Evolutionary conservation across 176 grass and related monocot species (phyloP), one percentile per base, ranked within the genome.

Genomic region (Phoenix dactylifera): DNA sequence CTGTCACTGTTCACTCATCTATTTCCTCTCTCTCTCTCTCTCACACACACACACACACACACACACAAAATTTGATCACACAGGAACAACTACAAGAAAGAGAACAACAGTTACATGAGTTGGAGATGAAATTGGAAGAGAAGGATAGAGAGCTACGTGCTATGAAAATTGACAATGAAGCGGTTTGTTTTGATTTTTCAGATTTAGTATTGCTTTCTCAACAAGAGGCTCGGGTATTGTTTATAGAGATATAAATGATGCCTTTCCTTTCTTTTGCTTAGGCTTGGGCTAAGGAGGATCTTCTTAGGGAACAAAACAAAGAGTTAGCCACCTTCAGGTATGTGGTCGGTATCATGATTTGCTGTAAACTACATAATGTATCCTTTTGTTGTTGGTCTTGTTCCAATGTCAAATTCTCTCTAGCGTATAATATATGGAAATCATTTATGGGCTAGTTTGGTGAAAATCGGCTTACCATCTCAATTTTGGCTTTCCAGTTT

Each of bases 271-370:
- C 23, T 61, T 69, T 76, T 68, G 64, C 1, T 52, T 71, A 98
- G 94, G 88, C 80, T 28, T 98, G 94, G 94, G 87, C 94, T 51
- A 98, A 98, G 78, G 87, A 98, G 53, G 94, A 98, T 69, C 81
- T 92, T 71, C 85, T 98, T 26, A 88, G 81, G 74, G 94, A 98
- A 67, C 94, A 98, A 67, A 98, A 89, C 17, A 98, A 98, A 56
- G 88, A 98, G 60, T 64, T 98, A 6, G 82, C 88, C 24, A 83
- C 58, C 49, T 59, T 89, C 74, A 92, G 94, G 94, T 98, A 75
- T 62, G 44, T 9, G 7, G 49, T 44, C 12, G 35, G 35, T 44
- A 44, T 44, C 35, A 14, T 44, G 7, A 44, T 44, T 44, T 44
- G 35, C 9, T 44, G 10, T 44, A 44, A 44, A 44, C 35, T 44